Evolutionary conservation across 73 alveolate genomes (phyloP), one percentile per base, ranked within the genome.

Genomic region (Paramecium biaurelia): DNA sequence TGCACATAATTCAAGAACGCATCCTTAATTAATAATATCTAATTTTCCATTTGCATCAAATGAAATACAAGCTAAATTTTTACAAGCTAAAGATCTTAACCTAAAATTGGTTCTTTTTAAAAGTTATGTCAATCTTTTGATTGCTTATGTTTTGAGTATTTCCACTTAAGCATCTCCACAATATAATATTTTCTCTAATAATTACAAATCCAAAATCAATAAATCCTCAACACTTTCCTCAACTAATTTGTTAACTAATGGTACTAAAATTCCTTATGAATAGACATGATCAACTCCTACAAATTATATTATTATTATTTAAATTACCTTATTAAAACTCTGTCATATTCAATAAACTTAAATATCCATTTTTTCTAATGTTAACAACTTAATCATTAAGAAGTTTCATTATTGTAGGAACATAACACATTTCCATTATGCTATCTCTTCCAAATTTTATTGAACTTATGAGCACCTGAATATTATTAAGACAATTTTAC

Each of bases 391-490:
- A 26, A 35, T 87, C 93, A 87, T 68, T 76, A 1, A 87, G 63
- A 41, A 87, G 85, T 38, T 87, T 79, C 85, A 79, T 79, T 4
- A 87, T 41, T 41, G 67, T 57, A 41, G 85, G 93, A 20, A 87
- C 76, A 26, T 87, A 87, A 26, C 28, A 57, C n/a, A 68, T 18
- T 67, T 59, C 56, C 21, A 87, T 87, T 38, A 87, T 70, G 20
- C 68, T 87, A 14, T 87, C 93, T 68, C 93, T 87, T 35, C 93
- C 93, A 20, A 67, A 68, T 70, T 87, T 87, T 38, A 87, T 23
- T 41, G 70, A 34, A 37, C 89, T 67, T 28, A 87, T 79, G 37
- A 67, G 68, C 12, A 87, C 93, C 93, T 87, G 3, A 30, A 8
- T 20, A 37, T 67, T 15, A 63, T 32, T 57, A n/a, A 1, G 1